Percentiles rank a stretch among this genome's conserved stretches.
Conservation (phyloP, 2,329 filamentous ascomycete genomes). For the Sarocladium brachiariae region DNA sequence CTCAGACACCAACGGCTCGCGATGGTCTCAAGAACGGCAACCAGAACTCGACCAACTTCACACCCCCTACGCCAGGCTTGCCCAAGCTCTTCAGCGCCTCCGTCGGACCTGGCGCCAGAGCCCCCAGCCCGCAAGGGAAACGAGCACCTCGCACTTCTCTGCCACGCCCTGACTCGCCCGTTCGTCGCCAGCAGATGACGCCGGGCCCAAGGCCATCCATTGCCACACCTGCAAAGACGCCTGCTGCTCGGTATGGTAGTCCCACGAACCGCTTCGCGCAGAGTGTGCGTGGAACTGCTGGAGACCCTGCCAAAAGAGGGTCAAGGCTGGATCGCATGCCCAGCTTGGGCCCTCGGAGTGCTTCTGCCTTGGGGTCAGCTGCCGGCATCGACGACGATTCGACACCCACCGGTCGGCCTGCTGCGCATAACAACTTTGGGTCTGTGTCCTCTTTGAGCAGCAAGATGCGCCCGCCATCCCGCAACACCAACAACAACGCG, state of each 20-base stretch:
- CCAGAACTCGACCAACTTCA: slow-evolving; percentile 54
- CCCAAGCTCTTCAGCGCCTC: slow-evolving; percentile 79
- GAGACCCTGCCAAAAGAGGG: slow-evolving; percentile 54
- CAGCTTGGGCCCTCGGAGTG: slow-evolving; percentile 50
- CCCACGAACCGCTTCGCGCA: slow-evolving; percentile 55
- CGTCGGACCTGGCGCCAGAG: slow-evolving; percentile 62
- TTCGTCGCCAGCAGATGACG: slow-evolving; percentile 60
- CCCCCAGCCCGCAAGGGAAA: slow-evolving; percentile 65
- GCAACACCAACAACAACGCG: slow-evolving; percentile 33
- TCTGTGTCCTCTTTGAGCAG: slow-evolving; percentile 49
- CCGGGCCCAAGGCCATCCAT: slow-evolving; percentile 52
- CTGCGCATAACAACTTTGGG: slow-evolving; percentile 43
- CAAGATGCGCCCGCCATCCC: slow-evolving; percentile 46
- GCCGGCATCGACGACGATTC: slow-evolving; percentile 51
- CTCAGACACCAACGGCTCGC: slow-evolving; percentile 57
- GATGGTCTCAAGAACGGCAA: slow-evolving; percentile 41
- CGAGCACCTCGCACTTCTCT: slow-evolving; percentile 63
- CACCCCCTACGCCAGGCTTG: slow-evolving; percentile 57
- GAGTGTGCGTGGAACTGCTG: slow-evolving; percentile 54
- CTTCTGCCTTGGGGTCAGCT: slow-evolving; percentile 49
- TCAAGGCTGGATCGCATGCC: slow-evolving; percentile 41
- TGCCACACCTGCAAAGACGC: slow-evolving; percentile 38
- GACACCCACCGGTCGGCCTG: slow-evolving; percentile 44
- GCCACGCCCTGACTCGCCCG: slow-evolving; percentile 81
- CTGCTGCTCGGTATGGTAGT: slow-evolving; percentile 28